A percentile compares a stretch with the other conserved stretches of the same genome.
Evolutionary conservation across 2,329 filamentous ascomycete genomes (phyloP).

Genomic region (Fusarium subglutinans): DNA sequence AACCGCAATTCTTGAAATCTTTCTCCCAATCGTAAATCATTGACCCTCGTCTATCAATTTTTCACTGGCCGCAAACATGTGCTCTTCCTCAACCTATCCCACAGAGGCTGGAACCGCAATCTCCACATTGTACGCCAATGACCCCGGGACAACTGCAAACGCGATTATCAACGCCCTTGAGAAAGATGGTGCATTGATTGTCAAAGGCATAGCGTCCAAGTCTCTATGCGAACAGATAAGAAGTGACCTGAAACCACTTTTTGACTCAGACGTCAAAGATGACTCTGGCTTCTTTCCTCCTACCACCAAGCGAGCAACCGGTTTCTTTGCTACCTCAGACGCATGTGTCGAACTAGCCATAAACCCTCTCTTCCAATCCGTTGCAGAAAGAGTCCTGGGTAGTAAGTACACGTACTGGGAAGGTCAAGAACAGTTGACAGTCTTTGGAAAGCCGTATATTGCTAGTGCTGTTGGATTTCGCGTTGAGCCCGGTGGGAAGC

Average conservation of each 20-base stretch:
- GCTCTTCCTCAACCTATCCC: not conserved
- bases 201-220: not conserved
- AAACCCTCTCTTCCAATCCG: rapidly evolving
- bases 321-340: not conserved
- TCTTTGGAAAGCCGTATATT: not conserved
- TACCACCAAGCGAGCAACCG: not conserved
- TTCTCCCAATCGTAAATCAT: no score
- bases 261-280: not conserved
- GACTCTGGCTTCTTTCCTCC: not conserved
- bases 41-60: no score
- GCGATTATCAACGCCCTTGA: not conserved
- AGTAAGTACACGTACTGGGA: not conserved
- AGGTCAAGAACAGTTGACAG: not conserved
- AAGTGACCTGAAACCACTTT: rapidly evolving
- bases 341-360: not conserved
- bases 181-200: rapidly evolving
- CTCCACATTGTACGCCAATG: not conserved
- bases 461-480: not conserved
- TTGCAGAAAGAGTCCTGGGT: rapidly evolving
- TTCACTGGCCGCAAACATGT: not conserved
- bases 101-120: not conserved
- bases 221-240: rapidly evolving
- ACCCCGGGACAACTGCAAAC: not conserved
- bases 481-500: not conserved
- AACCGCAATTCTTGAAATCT: no score